Base-by-base conservation (phyloP, 2,329 filamentous ascomycete genomes). In the Parascedosporium putredinis region DNA sequence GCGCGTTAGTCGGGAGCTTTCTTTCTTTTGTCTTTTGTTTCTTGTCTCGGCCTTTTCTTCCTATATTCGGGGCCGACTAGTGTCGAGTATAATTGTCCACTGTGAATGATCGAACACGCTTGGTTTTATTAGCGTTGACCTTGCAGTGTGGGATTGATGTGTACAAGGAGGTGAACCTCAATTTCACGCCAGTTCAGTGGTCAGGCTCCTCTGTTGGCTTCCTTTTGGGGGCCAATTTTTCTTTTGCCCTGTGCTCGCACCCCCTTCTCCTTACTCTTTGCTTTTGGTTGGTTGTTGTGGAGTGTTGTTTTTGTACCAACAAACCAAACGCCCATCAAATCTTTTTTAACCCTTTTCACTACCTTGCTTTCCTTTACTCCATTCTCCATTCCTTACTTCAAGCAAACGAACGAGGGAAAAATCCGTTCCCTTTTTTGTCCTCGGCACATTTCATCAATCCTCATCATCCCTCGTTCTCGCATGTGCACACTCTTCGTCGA, bases 381-480 rank as follows among this genome's bases (percentile, higher is more conserved):
- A 20, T 12, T 6, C 27, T 42, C 23, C 23, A 42, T 20, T 42
- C 38, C 38, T 42, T 12, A 20, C 38, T 20, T 42, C 38, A 22
- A 22, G 38, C 38, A 42, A 42, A 42, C 38, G n/a, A n/a, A n/a
- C n/a, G n/a, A n/a, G n/a, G n/a, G n/a, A 42, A 42, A 40, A 42
- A 42, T 42, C 9, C 16, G 5, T 36, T 16, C n/a, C 33, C 5
- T 22, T 20, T 20, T 20, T 20, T 20, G 20, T 42, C 38, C 20
- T 10, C 20, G 10, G 23, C 23, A 16, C 38, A 12, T 10, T 42
- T 20, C 38, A 42, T 42, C 38, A 24, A 42, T 12, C 38, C 38
- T 20, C 20, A 20, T 42, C 18, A 10, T 24, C 38, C 23, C 38
- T 18, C 20, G 38, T 42, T 42, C n/a, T 14, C 20, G 38, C 38